Conservation (phyloP, 495 filamentous ascomycete species). For the Letharia lupina region DNA sequence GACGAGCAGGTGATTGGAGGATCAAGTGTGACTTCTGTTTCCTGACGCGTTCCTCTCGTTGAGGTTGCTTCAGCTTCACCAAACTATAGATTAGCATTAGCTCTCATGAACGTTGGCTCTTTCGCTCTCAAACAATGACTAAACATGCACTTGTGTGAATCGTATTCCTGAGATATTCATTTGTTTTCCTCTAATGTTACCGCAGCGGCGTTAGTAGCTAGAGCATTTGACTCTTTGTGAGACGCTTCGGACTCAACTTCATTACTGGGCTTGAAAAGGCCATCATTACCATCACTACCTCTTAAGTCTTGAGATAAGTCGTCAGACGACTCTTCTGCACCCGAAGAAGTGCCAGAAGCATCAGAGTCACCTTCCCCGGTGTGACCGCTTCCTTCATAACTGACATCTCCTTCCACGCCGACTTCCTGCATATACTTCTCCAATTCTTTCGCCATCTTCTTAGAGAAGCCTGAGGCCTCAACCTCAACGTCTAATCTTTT, state of each 20-base stretch:
- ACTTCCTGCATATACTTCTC: conserved; percentile 78
- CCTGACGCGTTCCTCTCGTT: not conserved
- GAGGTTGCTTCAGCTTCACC: conserved; percentile 1
- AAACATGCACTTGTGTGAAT: not conserved
- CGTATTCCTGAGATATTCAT: not conserved
- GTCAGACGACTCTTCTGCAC: not conserved
- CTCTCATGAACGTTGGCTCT: conserved; percentile 6
- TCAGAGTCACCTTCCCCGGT: conserved; percentile 6
- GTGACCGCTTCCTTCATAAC: conserved; percentile 29
- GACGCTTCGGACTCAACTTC: not conserved
- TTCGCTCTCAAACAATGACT: conserved; percentile 5
- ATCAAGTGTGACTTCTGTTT: conserved; percentile 1
- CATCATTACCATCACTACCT: not conserved
- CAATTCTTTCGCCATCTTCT: conserved; percentile 88
- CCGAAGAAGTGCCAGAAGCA: not conserved
- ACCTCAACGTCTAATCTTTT: conserved; percentile 78
- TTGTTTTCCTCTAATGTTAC: not conserved
- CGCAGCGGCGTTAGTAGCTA: not conserved
- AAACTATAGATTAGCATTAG: conserved; percentile 8
- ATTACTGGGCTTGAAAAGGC: not conserved
- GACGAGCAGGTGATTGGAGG: conserved; percentile 5
- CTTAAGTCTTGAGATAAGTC: not conserved
- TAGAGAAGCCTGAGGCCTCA: conserved; percentile 89
- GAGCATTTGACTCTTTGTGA: not conserved
- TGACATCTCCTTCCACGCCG: conserved; percentile 49